phyloP scores from a whole-genome alignment of 2,329 filamentous ascomycete species.

The Madurella mycetomatis region DNA sequence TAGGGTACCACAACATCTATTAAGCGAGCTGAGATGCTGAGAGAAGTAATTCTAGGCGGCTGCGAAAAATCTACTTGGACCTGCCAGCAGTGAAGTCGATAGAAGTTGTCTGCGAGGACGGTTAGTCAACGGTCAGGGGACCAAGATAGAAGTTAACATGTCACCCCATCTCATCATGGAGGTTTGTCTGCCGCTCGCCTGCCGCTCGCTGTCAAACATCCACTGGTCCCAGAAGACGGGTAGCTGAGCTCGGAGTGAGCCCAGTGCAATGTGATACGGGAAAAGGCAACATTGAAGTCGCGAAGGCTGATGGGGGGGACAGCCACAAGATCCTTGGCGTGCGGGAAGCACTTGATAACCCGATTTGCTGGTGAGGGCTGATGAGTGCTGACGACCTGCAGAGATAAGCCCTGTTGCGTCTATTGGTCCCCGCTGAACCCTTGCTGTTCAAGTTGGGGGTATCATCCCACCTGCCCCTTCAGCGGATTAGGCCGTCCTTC shows the following conservation, averaged over 20 bases:
- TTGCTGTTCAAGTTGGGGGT: not conserved
- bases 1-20: too few relatives aligned
- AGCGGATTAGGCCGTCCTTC: too few relatives aligned
- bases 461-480: not conserved
- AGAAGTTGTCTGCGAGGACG: too few relatives aligned
- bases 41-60: too few relatives aligned
- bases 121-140: not conserved
- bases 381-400: not conserved
- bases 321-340: too few relatives aligned
- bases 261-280: not conserved
- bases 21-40: too few relatives aligned
- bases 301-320: not conserved
- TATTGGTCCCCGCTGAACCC: not conserved
- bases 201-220: not conserved
- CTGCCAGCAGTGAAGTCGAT: too few relatives aligned
- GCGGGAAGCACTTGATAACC: not conserved
- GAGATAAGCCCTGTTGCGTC: not conserved
- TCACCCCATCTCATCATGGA: not conserved
- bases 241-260: not conserved
- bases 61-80: too few relatives aligned
- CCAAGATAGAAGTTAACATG: not conserved
- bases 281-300: not conserved
- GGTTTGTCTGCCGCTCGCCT: not conserved
- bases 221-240: not conserved
- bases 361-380: not conserved